Percentiles rank a stretch among this genome's conserved stretches.
phyloP scores from a whole-genome alignment of 176 grass and related monocot species.

The Oryza rufipogon region DNA sequence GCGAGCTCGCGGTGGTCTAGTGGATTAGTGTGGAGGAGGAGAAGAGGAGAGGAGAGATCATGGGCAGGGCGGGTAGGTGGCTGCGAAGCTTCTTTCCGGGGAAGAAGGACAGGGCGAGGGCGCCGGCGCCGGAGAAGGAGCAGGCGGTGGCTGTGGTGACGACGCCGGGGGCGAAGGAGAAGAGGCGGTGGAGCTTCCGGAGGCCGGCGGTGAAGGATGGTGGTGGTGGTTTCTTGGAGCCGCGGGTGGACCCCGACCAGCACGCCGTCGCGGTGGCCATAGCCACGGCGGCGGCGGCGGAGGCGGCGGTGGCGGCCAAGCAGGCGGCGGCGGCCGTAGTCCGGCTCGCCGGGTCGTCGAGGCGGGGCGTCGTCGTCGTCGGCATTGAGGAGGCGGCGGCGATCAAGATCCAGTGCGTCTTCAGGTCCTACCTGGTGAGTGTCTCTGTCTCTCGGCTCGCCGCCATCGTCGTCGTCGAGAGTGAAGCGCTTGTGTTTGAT shows the following conservation, averaged over 20 bases:
- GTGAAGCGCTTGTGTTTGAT: not conserved
- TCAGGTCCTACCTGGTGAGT: slow-evolving; percentile 78
- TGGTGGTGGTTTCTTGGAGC: slow-evolving; percentile 40
- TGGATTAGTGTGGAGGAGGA: not conserved
- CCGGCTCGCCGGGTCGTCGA: slow-evolving; percentile 53
- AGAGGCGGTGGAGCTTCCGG: slow-evolving; percentile 84
- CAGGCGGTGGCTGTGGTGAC: not conserved
- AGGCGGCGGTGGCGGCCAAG: slow-evolving; percentile 48
- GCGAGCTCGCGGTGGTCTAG: not conserved
- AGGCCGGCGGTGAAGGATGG: slow-evolving; percentile 50
- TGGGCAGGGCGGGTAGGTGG: slow-evolving; percentile 85
- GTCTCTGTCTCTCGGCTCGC: not conserved
- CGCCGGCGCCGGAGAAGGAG: not conserved
- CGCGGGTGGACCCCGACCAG: slow-evolving; percentile 49
- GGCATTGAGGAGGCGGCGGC: slow-evolving; percentile 69
- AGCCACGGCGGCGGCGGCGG: slow-evolving; percentile 55
- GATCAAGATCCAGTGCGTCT: slow-evolving; percentile 81
- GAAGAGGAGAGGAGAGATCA: slow-evolving; percentile 12
- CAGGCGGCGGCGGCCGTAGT: slow-evolving; percentile 55
- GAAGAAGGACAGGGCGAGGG: slow-evolving; percentile 44
- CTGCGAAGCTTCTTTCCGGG: slow-evolving; percentile 64
- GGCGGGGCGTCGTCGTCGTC: slow-evolving; percentile 38
- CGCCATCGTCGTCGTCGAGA: not conserved
- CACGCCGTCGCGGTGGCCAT: slow-evolving; percentile 66
- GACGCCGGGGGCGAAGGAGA: slow-evolving; percentile 58